These are phyloP conservation scores for Biscogniauxia mediterranea DNA, from an alignment of 2,329 filamentous ascomycete species.

Conservation along the genomic window DNA sequence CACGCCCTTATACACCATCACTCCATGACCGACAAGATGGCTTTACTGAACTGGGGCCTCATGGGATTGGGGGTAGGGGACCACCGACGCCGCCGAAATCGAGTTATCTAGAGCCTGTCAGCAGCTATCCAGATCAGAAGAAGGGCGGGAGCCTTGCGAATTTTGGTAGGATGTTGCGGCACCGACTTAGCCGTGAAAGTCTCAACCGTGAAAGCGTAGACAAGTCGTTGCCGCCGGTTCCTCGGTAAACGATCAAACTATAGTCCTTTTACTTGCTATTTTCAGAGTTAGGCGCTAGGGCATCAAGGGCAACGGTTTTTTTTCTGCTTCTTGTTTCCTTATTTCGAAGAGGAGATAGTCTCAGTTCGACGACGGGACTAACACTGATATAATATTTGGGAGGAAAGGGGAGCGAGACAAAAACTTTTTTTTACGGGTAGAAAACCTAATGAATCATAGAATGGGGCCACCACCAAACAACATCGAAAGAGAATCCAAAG, in stretches of 20 bases:
- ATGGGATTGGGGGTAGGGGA: constrained; percentile 31
- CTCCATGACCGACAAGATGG: constrained; percentile 34
- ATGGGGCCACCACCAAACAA: neutral
- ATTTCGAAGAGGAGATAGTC: neutral
- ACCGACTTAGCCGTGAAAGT: constrained; percentile 52
- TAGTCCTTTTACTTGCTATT: neutral
- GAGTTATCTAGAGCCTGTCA: constrained; percentile 41
- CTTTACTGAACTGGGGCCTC: constrained; percentile 33
- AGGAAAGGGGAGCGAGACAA: neutral
- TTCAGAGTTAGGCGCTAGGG: neutral
- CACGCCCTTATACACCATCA: constrained; percentile 35
- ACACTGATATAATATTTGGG: neutral
- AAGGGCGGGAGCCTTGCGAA: constrained; percentile 21
- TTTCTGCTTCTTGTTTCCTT: neutral
- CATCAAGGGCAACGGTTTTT: neutral
- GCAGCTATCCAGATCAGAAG: constrained; percentile 39
- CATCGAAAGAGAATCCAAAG: neutral
- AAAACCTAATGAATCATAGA: neutral
- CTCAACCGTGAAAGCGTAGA: constrained; percentile 58
- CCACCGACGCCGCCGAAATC: constrained; percentile 50
- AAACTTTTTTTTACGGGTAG: neutral
- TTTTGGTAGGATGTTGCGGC: constrained; percentile 30
- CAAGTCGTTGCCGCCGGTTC: constrained; percentile 59
- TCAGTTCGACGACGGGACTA: neutral
- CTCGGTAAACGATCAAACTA: constrained; percentile 27